Evolutionary conservation across 1,284 basidiomycete genomes (phyloP).

Genomic region (Moesziomyces antarcticus): DNA sequence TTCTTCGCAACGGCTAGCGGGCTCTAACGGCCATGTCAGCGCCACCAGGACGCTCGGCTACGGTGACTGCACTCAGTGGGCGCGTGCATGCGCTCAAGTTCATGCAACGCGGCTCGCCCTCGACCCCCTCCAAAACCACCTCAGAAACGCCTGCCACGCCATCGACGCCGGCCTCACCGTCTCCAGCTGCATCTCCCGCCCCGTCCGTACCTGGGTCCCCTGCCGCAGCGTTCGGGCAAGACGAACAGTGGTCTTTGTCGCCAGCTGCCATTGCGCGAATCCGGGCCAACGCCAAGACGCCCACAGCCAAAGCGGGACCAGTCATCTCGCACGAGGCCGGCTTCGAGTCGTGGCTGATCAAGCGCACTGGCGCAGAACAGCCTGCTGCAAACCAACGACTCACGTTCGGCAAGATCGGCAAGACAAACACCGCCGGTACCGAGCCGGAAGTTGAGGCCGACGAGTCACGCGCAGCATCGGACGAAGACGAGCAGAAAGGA

Average conservation of each 20-base stretch:
- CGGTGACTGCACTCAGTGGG: slow-evolving; percentile 44
- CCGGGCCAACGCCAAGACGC: slow-evolving; percentile 7
- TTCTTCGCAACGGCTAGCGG: too few species aligned
- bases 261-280: slow-evolving; percentile 32
- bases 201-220: slow-evolving; percentile 7
- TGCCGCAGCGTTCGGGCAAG: slow-evolving; percentile 4
- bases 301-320: not conserved
- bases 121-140: slow-evolving; percentile 4
- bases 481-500: not conserved
- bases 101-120: slow-evolving; percentile 43
- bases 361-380: not conserved
- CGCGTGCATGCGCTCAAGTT: slow-evolving; percentile 51
- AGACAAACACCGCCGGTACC: slow-evolving; percentile 7
- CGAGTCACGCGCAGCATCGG: not conserved
- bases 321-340: slow-evolving; percentile 30
- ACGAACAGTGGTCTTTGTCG: slow-evolving; percentile 40
- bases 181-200: slow-evolving; percentile 6
- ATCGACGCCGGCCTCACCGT: slow-evolving; percentile 1
- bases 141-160: slow-evolving; percentile 1
- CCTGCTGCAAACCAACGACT: slow-evolving; percentile 3
- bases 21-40: slow-evolving; percentile 14
- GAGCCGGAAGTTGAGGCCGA: slow-evolving; percentile 9
- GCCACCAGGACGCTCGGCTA: slow-evolving; percentile 40
- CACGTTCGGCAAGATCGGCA: slow-evolving; percentile 28
- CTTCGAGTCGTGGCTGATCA: slow-evolving; percentile 45